Conservation (phyloP, 2,329 filamentous ascomycete species). For the Xenosphaeropsis pyriputrescens region DNA sequence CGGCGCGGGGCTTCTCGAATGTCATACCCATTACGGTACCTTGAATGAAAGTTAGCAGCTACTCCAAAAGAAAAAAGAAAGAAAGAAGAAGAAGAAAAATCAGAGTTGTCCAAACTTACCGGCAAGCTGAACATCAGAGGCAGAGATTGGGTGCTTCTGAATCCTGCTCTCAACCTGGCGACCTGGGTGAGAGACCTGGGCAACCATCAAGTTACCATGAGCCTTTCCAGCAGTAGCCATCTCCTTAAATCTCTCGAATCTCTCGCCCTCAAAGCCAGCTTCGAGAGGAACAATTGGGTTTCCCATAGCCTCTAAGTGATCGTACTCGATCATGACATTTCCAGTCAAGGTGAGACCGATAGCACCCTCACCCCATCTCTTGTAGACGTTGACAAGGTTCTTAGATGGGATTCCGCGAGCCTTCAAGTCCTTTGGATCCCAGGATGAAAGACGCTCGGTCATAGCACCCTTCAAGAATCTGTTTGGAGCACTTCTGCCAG, state of each 20-base stretch:
- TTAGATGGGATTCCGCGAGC: slow-evolving; percentile 37
- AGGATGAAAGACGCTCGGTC: slow-evolving; percentile 48
- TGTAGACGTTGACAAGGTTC: slow-evolving; percentile 40
- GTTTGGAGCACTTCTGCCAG: slow-evolving; percentile 41
- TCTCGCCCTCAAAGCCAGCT: slow-evolving; percentile 32
- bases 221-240: slow-evolving; percentile 38
- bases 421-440: slow-evolving; percentile 34
- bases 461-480: slow-evolving; percentile 55
- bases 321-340: slow-evolving; percentile 49
- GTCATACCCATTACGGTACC: slow-evolving; percentile 26
- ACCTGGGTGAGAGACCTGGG: slow-evolving; percentile 48
- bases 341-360: slow-evolving; percentile 43
- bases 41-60: slow-evolving; percentile 2
- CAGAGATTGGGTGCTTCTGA: slow-evolving; percentile 22
- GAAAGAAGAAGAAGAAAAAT: not conserved
- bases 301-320: slow-evolving; percentile 38
- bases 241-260: slow-evolving; percentile 44
- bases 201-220: slow-evolving; percentile 41
- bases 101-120: slow-evolving; percentile 6
- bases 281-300: slow-evolving; percentile 42
- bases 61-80: not conserved
- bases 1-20: slow-evolving; percentile 37
- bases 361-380: slow-evolving; percentile 42
- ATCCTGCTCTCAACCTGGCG: slow-evolving; percentile 19
- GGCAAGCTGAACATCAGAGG: slow-evolving; percentile 23